A percentile compares a stretch with the other conserved stretches of the same genome.
Conservation (phyloP, 345 rosid species). For the Psidium guajava region DNA sequence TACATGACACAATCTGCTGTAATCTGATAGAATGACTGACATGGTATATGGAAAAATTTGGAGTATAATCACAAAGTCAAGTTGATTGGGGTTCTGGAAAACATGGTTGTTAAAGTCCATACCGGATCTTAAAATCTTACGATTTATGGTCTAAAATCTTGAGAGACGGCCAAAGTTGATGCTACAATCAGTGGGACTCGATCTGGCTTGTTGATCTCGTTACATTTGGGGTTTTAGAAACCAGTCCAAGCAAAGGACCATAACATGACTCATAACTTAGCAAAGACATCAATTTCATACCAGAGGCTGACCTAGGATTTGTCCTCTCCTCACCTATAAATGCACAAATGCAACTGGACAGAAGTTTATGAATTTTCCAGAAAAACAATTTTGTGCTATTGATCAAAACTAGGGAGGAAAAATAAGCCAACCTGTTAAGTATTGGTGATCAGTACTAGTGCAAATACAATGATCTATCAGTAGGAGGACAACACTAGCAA, state of each 20-base stretch:
- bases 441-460: no score
- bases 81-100: not conserved
- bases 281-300: not conserved
- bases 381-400: no score
- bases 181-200: not conserved
- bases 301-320: not conserved
- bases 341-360: not conserved
- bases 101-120: not conserved
- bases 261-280: not conserved
- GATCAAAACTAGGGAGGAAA: no score
- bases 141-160: not conserved
- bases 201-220: not conserved
- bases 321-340: not conserved
- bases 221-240: not conserved
- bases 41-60: not conserved
- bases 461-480: no score
- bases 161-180: not conserved
- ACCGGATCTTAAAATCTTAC: not conserved
- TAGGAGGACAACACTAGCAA: no score
- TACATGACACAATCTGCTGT: not conserved
- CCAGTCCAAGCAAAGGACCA: not conserved
- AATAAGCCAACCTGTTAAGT: no score
- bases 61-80: not conserved
- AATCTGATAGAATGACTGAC: not conserved
- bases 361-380: not conserved